Evolutionary conservation across 179 eudicot species (phyloP).

Genomic region (Gypsophila paniculata): DNA sequence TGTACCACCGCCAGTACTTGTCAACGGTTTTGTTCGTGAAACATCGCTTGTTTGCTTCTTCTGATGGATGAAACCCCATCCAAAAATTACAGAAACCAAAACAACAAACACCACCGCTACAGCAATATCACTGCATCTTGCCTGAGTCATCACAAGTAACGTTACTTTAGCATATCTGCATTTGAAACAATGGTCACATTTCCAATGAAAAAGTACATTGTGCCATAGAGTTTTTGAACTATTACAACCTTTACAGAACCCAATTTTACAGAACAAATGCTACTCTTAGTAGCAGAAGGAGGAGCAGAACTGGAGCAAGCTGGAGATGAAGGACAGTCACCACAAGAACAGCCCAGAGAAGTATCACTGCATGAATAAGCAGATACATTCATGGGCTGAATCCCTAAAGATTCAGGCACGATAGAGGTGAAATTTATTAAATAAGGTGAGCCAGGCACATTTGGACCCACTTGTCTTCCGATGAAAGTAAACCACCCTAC

Average conservation of each 20-base stretch:
- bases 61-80: constrained; percentile 75
- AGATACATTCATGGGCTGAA: constrained; percentile 87
- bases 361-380: constrained; percentile 87
- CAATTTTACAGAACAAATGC: constrained; percentile 69
- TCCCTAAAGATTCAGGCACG: constrained; percentile 67
- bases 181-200: background rate
- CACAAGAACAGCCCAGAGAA: constrained; percentile 95
- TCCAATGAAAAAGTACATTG: background rate
- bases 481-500: constrained; percentile 87
- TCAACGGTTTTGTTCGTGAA: constrained; percentile 57
- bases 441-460: constrained; percentile 89
- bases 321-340: constrained; percentile 82
- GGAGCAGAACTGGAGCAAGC: constrained; percentile 70
- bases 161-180: constrained; percentile 16
- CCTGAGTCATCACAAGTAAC: constrained; percentile 45
- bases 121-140: constrained; percentile 81
- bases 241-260: constrained; percentile 68
- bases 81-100: constrained; percentile 63
- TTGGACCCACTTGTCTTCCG: constrained; percentile 61
- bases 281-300: constrained; percentile 43
- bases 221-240: background rate
- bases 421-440: constrained; percentile 64
- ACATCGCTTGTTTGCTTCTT: constrained; percentile 50
- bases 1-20: constrained; percentile 47
- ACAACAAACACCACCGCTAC: constrained; percentile 61